Percentiles rank a stretch among this genome's conserved stretches.
These are phyloP conservation scores for Cavenderia fasciculata DNA, from an alignment of 78 protist genomes.

Conservation along the genomic window DNA sequence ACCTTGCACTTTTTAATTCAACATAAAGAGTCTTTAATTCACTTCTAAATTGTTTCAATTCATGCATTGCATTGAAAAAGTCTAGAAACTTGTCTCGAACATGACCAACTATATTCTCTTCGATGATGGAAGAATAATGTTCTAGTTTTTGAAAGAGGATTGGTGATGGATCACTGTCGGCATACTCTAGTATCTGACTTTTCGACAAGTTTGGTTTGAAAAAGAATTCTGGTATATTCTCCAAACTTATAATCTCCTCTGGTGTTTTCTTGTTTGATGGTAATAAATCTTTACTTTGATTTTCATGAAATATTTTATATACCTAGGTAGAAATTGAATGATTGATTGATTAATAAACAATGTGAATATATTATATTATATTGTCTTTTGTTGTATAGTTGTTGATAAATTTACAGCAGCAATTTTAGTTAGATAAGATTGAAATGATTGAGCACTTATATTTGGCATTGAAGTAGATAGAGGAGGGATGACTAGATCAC, in stretches of 20 bases:
- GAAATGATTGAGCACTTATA: not conserved
- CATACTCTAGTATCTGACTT: constrained; percentile 37
- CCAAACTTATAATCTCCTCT: constrained; percentile 53
- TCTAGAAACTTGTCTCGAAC: constrained; percentile 36
- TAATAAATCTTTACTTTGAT: constrained; percentile 27
- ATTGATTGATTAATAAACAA: no score
- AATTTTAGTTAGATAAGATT: constrained; percentile 1
- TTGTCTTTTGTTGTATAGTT: no score
- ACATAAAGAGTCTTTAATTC: constrained; percentile 4
- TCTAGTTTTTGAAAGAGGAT: constrained; percentile 63
- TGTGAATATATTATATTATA: no score
- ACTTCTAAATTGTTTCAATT: constrained; percentile 39
- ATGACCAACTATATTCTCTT: constrained; percentile 70
- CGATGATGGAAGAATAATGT: constrained; percentile 58
- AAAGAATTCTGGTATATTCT: constrained; percentile 70
- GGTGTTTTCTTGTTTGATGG: constrained; percentile 58
- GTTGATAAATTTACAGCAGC: no score
- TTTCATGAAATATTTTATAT: constrained; percentile 29
- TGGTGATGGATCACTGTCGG: constrained; percentile 59
- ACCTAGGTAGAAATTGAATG: not conserved
- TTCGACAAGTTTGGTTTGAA: constrained; percentile 23
- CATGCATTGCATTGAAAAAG: constrained; percentile 64
- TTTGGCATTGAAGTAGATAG: not conserved
- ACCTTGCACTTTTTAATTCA: not conserved
- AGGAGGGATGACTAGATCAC: constrained; percentile 30